Evolutionary conservation across 2,329 filamentous ascomycete species (phyloP).

Genomic region (Ramichloridium luteum): DNA sequence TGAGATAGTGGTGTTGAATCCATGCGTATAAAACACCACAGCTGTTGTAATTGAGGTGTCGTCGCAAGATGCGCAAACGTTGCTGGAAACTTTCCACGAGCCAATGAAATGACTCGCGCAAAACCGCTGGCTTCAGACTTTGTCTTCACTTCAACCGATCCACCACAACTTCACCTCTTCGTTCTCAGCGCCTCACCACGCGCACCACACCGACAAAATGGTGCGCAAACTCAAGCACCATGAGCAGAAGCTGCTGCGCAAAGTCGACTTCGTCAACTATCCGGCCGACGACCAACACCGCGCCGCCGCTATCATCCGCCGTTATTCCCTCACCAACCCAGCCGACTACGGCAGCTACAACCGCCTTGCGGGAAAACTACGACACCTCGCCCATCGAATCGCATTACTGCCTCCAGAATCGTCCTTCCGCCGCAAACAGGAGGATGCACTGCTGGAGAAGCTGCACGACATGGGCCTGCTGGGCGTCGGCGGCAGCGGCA

Average conservation of each 20-base stretch:
- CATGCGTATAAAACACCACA: too few species aligned
- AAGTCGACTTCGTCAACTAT: constrained; percentile 79
- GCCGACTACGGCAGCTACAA: constrained; percentile 59
- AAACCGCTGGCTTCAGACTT: too few species aligned
- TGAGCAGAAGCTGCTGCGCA: constrained; percentile 84
- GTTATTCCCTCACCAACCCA: constrained; percentile 84
- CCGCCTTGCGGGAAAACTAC: constrained; percentile 48
- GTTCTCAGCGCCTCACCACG: too few species aligned
- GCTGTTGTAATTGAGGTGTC: too few species aligned
- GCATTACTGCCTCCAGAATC: constrained; percentile 69
- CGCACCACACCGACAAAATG: constrained; percentile 47
- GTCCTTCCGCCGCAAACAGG: constrained; percentile 67
- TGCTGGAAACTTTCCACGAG: too few species aligned
- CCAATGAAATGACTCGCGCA: too few species aligned
- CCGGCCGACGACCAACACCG: constrained; percentile 80
- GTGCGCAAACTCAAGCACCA: constrained; percentile 93
- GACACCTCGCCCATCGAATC: constrained; percentile 80
- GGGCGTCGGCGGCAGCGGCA: constrained; percentile 48
- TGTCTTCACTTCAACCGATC: too few species aligned
- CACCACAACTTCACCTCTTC: too few species aligned
- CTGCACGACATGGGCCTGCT: constrained; percentile 86
- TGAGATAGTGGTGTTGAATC: too few species aligned
- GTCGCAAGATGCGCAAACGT: too few species aligned
- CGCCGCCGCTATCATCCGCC: constrained; percentile 63
- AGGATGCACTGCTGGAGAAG: constrained; percentile 79